These are phyloP conservation scores for Yamadazyma atmosphaerica DNA, from an alignment of 1,139 yeast species.

Conservation along the genomic window DNA sequence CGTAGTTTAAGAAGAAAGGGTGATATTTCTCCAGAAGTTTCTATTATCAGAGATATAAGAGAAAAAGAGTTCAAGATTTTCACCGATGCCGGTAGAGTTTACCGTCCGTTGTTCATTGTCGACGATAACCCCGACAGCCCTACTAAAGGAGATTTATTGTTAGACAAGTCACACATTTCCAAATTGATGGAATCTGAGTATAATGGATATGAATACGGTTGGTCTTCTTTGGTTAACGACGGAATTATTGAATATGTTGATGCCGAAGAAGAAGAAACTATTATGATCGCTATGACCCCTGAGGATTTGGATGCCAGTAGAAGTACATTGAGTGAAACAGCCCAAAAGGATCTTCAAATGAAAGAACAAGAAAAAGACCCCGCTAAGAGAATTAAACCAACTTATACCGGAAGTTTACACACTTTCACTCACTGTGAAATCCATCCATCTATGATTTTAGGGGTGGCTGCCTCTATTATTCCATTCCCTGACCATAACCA, in stretches of 20 bases:
- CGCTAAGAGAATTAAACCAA: constrained; percentile 84
- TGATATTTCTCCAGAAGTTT: constrained; percentile 93
- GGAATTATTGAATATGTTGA: constrained; percentile 94
- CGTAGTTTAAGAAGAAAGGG: constrained; percentile 92
- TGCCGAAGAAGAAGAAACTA: constrained; percentile 97
- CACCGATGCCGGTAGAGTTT: constrained; percentile 98
- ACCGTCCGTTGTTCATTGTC: constrained; percentile 90
- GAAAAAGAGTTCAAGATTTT: constrained; percentile 94
- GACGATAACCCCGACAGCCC: constrained; percentile 80
- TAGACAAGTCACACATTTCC: constrained; percentile 81
- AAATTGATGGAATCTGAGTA: constrained; percentile 66
- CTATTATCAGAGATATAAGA: constrained; percentile 93
- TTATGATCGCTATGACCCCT: constrained; percentile 98
- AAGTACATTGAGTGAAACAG: constrained; percentile 48
- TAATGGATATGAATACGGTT: constrained; percentile 67
- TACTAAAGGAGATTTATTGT: constrained; percentile 74
- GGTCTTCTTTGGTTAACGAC: constrained; percentile 80
- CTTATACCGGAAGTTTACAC: constrained; percentile 57
- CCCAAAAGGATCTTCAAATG: constrained; percentile 41
- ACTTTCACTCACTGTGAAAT: constrained; percentile 98
- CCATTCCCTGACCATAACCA: constrained; percentile 99
- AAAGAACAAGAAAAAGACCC: constrained; percentile 64
- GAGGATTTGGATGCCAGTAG: constrained; percentile 83
- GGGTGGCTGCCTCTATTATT: constrained; percentile 97
- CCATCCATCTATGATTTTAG: constrained; percentile 98